Conservation (phyloP, 2,329 filamentous ascomycete genomes). For the Aureobasidium lini region DNA sequence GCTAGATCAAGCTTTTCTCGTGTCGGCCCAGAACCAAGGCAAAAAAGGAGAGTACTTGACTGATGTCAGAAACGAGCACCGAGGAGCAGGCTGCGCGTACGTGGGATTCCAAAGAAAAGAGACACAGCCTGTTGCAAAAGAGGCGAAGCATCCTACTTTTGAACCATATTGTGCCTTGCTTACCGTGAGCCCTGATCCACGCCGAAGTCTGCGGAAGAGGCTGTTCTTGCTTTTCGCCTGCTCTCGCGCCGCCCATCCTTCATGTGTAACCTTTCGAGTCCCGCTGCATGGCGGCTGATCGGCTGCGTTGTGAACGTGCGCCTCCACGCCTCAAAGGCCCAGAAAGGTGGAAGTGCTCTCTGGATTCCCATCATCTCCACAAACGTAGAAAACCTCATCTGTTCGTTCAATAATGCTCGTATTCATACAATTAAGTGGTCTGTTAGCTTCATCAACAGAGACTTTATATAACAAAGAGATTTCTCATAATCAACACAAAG, state of each 20-base stretch:
- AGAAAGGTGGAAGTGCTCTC: not conserved
- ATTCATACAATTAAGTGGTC: not conserved
- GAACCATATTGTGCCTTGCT: not conserved
- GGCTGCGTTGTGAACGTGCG: not conserved
- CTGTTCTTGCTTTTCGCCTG: not conserved
- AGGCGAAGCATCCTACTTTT: not conserved
- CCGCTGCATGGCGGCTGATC: slow-evolving; percentile 5
- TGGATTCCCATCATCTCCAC: not conserved
- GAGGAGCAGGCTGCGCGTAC: not conserved
- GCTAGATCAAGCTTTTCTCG: slow-evolving; percentile 4
- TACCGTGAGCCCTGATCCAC: not conserved
- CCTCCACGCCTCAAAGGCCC: not conserved
- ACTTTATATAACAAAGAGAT: not conserved
- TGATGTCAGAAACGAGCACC: slow-evolving; percentile 2
- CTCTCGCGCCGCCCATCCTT: not conserved
- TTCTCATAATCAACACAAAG: not conserved
- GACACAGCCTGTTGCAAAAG: not conserved
- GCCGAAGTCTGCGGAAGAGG: not conserved
- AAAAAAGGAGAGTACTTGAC: not conserved
- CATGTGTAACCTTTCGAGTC: not conserved
- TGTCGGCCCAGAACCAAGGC: slow-evolving; percentile 2
- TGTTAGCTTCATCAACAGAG: not conserved
- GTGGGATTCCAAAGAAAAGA: not conserved
- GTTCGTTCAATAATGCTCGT: not conserved
- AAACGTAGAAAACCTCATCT: not conserved